phyloP scores from a whole-genome alignment of 371 early-diverging fungal species.

The Circinella umbellata region DNA sequence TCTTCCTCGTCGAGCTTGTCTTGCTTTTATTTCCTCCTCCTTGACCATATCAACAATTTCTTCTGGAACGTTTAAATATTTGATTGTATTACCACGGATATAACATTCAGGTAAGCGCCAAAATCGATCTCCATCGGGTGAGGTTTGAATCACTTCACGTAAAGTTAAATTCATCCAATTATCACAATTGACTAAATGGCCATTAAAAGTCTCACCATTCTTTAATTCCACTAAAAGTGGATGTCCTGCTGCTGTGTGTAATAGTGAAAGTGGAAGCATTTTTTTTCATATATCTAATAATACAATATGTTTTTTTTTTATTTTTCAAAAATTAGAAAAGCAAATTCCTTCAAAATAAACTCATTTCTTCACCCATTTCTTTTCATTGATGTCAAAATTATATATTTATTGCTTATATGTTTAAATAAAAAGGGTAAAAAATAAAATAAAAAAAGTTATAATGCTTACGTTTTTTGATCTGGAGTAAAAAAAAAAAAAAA shows the following conservation, averaged over 20 bases:
- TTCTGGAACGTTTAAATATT: conserved; percentile 93
- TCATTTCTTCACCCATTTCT: background rate
- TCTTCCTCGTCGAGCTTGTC: conserved; percentile 43
- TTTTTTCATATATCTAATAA: too few species aligned
- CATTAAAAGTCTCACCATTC: conserved; percentile 97
- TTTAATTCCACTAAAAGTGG: conserved; percentile 98
- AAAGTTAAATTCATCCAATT: conserved; percentile 98
- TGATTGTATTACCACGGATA: conserved; percentile 93
- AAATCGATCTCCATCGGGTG: conserved; percentile 91
- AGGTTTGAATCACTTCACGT: conserved; percentile 94
- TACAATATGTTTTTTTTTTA: too few species aligned
- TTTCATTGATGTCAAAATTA: too few species aligned
- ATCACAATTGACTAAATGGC: conserved; percentile 96
- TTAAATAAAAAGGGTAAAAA: background rate
- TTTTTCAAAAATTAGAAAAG: too few species aligned
- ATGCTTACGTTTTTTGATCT: conserved; percentile 3
- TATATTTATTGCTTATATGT: background rate
- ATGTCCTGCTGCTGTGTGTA: conserved; percentile 89
- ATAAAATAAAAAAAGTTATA: too few species aligned
- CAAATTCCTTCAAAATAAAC: too few species aligned
- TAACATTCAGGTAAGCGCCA: conserved; percentile 92
- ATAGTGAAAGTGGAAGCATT: conserved; percentile 89
- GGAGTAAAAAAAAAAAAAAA: background rate
- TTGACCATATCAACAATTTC: conserved; percentile 92
- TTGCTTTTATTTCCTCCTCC: conserved; percentile 56